Base-by-base conservation (phyloP, 106 monocot genomes). In the Dioscorea alata region DNA sequence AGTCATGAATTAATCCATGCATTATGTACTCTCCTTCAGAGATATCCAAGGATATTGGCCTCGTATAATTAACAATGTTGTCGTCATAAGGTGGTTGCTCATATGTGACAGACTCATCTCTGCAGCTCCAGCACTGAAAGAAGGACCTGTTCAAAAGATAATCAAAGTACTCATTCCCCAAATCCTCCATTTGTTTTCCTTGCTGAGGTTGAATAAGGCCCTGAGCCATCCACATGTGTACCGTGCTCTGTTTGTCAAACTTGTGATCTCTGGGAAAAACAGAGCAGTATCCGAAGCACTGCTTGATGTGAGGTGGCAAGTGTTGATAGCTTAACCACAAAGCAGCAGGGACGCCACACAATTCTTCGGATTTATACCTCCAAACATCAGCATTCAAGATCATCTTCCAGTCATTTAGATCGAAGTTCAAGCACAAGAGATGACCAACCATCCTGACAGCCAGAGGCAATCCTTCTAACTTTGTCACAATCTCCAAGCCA, bases 281-380 rank as follows among this genome's bases (percentile, higher is more conserved):
- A 25, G 57, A 52, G 48, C 81, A 81, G 32, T 68, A 81, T 2
- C 66, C 42, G 22, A 81, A 76, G 57, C 81, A 81, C 17, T 22
- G 71, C 34, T 73, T 48, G 12, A 82, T 25, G 12, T 66, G 63
- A 16, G 28, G 7, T 7, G 70, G 71, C 4, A 83, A 53, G 21
- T 79, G 49, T 17, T 32, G 34, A 54, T 79, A 83, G 24, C 83
- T 83, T 48, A 75, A 68, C n/a, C 49, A 66, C 19, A 83, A 34
- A 24, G 49, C 60, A 4, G 66, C 59, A 31, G 79, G 24, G 20
- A 83, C 63, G 19, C 31, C 68, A 54, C 19, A 18, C 13, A 42
- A 42, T 42, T 54, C 54, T 0, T 54, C 5, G 18, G 18, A 14
- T 14, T 16, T 16, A 16, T 0, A 54, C 19, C 15, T 19, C 54